A percentile compares a stretch with the other conserved stretches of the same genome.
Conservation (phyloP, 2,329 filamentous ascomycete species). For the Lasiodiplodia hormozganensis region DNA sequence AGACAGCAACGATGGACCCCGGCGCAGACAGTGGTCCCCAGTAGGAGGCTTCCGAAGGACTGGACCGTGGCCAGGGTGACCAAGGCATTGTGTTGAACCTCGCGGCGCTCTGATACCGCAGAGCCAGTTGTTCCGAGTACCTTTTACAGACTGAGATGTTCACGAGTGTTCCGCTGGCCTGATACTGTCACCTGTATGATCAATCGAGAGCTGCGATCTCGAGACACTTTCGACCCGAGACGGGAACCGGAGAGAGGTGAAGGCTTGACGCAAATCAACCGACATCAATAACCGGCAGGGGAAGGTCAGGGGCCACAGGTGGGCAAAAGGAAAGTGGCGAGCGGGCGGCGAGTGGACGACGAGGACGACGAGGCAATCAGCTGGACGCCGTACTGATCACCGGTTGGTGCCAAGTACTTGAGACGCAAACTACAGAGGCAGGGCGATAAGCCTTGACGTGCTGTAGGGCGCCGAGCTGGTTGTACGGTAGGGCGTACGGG, state of each 20-base stretch:
- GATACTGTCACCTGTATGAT: constrained; percentile 61
- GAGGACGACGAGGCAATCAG: constrained; percentile 5
- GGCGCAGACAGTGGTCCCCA: constrained; percentile 27
- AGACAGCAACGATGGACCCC: constrained; percentile 29
- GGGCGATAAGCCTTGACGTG: constrained; percentile 13
- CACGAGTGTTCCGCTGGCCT: constrained; percentile 52
- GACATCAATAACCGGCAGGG: constrained; percentile 57
- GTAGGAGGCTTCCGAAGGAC: constrained; percentile 19
- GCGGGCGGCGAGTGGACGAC: neutral
- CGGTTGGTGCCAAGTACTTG: constrained; percentile 11
- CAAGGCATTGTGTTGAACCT: constrained; percentile 30
- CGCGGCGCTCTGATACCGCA: constrained; percentile 25
- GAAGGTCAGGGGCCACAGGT: constrained; percentile 11
- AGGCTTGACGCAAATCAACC: constrained; percentile 63
- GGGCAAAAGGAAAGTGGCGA: constrained; percentile 9
- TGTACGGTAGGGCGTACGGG: constrained; percentile 10
- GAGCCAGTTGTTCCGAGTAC: constrained; percentile 22
- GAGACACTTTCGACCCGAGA: constrained; percentile 63
- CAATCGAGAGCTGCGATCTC: constrained; percentile 63
- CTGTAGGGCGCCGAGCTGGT: constrained; percentile 18
- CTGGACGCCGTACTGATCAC: constrained; percentile 9
- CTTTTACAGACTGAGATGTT: constrained; percentile 30
- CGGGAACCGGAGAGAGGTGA: constrained; percentile 61
- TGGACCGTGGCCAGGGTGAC: constrained; percentile 25
- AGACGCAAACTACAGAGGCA: constrained; percentile 15